Evolutionary conservation across 805 yeast species (phyloP), one percentile per base, ranked within the genome.

Genomic region (Metschnikowia chrysomelidarum): DNA sequence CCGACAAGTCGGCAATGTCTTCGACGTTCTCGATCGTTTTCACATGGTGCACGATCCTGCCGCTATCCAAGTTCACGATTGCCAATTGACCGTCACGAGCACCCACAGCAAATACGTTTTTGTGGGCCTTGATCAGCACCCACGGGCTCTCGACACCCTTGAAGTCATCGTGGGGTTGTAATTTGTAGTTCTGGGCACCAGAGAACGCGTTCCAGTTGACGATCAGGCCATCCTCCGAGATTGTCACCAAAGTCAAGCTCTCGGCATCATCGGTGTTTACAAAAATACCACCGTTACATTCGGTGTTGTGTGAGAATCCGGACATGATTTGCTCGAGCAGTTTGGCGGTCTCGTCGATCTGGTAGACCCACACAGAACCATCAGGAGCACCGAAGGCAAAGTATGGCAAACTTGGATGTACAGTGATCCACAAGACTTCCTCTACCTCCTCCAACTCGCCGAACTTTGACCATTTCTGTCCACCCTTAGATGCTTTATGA

Each of bases 301-400:
- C 93, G 39, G 74, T 61, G 39, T 84, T 79, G 62, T 91, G 98
- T 13, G 82, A 78, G 54, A 82, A 84, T 2, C 91, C 93, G 30
- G 82, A 70, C 82, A 85, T 81, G 23, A 85, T 62, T 55, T 80
- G 84, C 39, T 78, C 87, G 34, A 84, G 60, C 8, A 75, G 60
- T 27, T 55, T 50, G 28, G 54, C 29, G 11, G 41, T 34, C 32
- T 82, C 69, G 40, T 75, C 80, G 25, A 89, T 72, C 53, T 82
- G 86, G 56, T 88, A 93, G 18, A 82, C 87, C 95, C 96, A 91
- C 3, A 89, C 94, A 0, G 95, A 82, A 3, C 98, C 98, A 59
- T 89, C 96, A 6, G 71, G 67, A 15, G 87, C 91, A 43, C 98
- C 97, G 55, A 86, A 87, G 10, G 98, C 97, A 67, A 91, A 87